Conservation (phyloP, 768 basidiomycete species). For the Astraeus odoratus region DNA sequence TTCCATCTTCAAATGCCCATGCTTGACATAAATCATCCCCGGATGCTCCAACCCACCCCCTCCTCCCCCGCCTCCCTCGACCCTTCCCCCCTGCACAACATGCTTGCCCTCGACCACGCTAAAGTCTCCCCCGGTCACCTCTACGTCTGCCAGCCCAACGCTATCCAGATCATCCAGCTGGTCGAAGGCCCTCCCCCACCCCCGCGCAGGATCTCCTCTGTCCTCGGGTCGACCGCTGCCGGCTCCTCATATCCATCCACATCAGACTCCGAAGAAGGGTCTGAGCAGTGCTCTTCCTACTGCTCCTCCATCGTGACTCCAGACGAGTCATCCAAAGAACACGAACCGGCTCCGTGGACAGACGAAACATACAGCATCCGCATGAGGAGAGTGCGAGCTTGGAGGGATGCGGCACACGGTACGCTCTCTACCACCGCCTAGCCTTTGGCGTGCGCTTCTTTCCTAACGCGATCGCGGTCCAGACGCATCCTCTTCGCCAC, state of each 20-base stretch:
- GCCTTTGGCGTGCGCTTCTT: neutral
- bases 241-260: slow-evolving; percentile 31
- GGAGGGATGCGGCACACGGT: slow-evolving; percentile 41
- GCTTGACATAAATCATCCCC: slow-evolving; percentile 18
- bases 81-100: slow-evolving; percentile 11
- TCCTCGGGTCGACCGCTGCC: slow-evolving; percentile 22
- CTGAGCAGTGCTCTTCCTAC: slow-evolving; percentile 61
- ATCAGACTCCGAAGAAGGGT: slow-evolving; percentile 18
- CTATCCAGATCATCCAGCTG: slow-evolving; percentile 67
- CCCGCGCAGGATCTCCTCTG: slow-evolving; percentile 34
- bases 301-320: slow-evolving; percentile 58
- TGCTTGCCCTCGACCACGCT: slow-evolving; percentile 25
- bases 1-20: slow-evolving; percentile 19
- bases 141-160: slow-evolving; percentile 41
- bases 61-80: slow-evolving; percentile 17
- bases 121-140: slow-evolving; percentile 36
- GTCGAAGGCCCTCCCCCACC: slow-evolving; percentile 57
- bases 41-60: slow-evolving; percentile 23
- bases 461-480: slow-evolving; percentile 3
- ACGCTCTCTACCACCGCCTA: slow-evolving; percentile 1
- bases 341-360: slow-evolving; percentile 21
- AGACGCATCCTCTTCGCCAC: slow-evolving; percentile 23
- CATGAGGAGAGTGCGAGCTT: slow-evolving; percentile 63
- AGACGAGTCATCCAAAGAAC: slow-evolving; percentile 28
- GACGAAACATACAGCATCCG: slow-evolving; percentile 48